phyloP scores from a whole-genome alignment of 495 filamentous ascomycete genomes.

The Hypoxylon fragiforme region DNA sequence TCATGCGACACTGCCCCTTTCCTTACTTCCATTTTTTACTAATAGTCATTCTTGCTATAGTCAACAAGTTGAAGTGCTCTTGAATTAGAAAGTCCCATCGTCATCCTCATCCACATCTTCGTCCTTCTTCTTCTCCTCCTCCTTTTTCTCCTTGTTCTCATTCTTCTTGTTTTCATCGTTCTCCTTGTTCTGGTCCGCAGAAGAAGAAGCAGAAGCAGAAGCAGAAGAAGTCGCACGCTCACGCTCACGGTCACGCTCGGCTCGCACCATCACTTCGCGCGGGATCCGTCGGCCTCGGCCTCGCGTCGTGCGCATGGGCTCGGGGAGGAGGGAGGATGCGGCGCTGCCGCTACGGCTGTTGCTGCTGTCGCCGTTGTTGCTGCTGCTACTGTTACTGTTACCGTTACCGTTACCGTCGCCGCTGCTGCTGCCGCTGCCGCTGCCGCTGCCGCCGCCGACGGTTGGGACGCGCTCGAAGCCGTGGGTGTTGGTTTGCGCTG shows the following conservation, averaged over 20 bases:
- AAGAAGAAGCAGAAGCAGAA: no score
- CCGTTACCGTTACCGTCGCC: neutral
- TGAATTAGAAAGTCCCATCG: no score
- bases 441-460: no score
- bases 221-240: neutral
- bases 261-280: neutral
- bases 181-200: neutral
- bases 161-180: neutral
- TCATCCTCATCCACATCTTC: no score
- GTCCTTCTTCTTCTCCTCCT: neutral
- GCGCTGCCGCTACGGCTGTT: no score
- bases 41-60: no score
- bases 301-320: neutral
- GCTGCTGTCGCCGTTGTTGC: neutral
- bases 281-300: neutral
- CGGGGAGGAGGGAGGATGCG: neutral
- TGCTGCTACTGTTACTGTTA: no score
- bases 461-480: neutral
- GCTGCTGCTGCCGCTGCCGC: neutral
- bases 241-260: neutral
- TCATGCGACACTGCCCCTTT: no score
- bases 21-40: no score
- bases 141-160: neutral
- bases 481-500: no score
- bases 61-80: no score